Evolutionary conservation across 305 asterid genomes (phyloP), one percentile per base, ranked within the genome.

Genomic region (Lippia alba): DNA sequence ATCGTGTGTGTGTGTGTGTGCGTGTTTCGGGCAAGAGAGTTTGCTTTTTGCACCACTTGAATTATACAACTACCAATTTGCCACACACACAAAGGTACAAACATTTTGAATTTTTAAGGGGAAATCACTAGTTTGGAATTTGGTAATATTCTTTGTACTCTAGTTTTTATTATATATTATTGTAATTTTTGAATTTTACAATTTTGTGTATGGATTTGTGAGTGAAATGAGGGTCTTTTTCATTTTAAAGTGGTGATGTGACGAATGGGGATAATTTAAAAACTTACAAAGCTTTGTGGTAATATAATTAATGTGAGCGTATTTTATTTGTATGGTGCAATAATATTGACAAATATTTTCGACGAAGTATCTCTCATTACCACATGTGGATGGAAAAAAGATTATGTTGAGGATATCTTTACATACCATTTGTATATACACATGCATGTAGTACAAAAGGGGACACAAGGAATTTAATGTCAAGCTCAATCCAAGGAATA

Each of bases 11-110:
- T 33, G 65, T 24, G 30, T 24, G 30, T 24, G 30, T 24, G 30
- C 3, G 30, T 24, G 30, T 24, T 24, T 24, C 3, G 36, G 66
- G 54, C n/a, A 46, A 64, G 20, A 44, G 46, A 36, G 18, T 55
- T 55, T 65, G 67, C 77, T 77, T 75, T 85, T 71, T 64, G 78
- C 78, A 63, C 94, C 88, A 87, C 86, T 85, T 83, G 89, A 74
- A 69, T 64, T 67, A 57, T 76, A 69, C 39, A 67, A 70, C 16
- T 76, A 78, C 69, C 71, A 67, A 76, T 78, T 51, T 59, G 61
- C 75, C 80, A 76, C 81, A 68, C 30, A 24, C 30, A 24, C 30
- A 24, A 1, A 24, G 2, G 3, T 24, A 24, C 30, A 36, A 36
- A 36, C 41, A 36, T 36, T 36, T 36, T 36, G 41, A 8, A 8